phyloP scores from a whole-genome alignment of 1,139 yeast genomes.

The Yamadazyma epiphylla region DNA sequence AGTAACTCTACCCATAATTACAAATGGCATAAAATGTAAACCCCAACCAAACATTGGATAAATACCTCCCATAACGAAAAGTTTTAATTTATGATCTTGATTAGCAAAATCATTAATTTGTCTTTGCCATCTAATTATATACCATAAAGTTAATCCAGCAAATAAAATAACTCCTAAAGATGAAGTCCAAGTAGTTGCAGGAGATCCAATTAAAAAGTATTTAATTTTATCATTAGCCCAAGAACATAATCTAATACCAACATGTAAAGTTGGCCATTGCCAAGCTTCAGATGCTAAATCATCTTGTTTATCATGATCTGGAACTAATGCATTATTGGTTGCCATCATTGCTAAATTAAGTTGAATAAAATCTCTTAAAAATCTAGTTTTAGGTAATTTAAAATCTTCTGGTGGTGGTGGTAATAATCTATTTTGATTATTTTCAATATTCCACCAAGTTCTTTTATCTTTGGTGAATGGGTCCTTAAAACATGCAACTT shows the following conservation, averaged over 20 bases:
- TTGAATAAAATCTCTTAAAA: slow-evolving; percentile 86
- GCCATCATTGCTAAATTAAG: slow-evolving; percentile 98
- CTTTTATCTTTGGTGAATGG: slow-evolving; percentile 84
- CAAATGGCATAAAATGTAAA: slow-evolving; percentile 85
- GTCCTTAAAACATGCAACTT: slow-evolving; percentile 77
- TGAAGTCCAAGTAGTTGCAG: slow-evolving; percentile 93
- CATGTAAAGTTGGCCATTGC: slow-evolving; percentile 97
- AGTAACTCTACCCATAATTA: slow-evolving; percentile 95
- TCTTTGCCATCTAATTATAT: slow-evolving; percentile 90
- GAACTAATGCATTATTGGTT: slow-evolving; percentile 91
- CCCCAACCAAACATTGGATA: slow-evolving; percentile 97
- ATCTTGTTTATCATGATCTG: slow-evolving; percentile 88
- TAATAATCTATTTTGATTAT: slow-evolving; percentile 69
- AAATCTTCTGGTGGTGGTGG: slow-evolving; percentile 73
- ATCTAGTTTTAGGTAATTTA: slow-evolving; percentile 76
- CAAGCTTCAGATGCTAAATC: slow-evolving; percentile 88
- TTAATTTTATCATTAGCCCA: slow-evolving; percentile 83
- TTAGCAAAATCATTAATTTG: slow-evolving; percentile 68
- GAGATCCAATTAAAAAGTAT: slow-evolving; percentile 89
- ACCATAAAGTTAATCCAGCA: slow-evolving; percentile 50
- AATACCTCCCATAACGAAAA: slow-evolving; percentile 71
- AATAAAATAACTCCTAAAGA: slow-evolving; percentile 65
- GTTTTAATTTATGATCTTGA: slow-evolving; percentile 25
- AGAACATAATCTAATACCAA: slow-evolving; percentile 92
- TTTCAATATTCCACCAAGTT: slow-evolving; percentile 98